Evolutionary conservation across 1,139 yeast species (phyloP).

Genomic region (Geotrichum candidum): DNA sequence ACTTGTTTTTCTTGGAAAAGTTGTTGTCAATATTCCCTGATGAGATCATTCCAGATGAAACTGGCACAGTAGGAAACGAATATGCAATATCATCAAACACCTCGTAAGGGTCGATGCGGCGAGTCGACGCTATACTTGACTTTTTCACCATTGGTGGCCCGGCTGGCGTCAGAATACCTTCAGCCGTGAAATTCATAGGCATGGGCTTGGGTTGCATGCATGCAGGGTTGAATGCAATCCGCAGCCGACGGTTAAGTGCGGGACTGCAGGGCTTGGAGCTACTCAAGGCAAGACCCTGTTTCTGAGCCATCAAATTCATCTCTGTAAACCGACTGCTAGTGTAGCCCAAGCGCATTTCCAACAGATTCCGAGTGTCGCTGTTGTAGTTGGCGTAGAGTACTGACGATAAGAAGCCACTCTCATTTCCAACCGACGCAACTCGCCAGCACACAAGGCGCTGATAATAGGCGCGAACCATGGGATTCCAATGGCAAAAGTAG

Average conservation of each 20-base stretch:
- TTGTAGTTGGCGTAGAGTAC: conserved; percentile 31
- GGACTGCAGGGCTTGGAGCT: conserved; percentile 45
- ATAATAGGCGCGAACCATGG: conserved; percentile 65
- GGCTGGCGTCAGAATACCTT: conserved; percentile 1
- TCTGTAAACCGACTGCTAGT: conserved; percentile 25
- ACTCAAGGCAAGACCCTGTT: conserved; percentile 19
- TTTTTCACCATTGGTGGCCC: background rate
- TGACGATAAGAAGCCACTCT: conserved; percentile 28
- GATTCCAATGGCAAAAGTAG: conserved; percentile 73
- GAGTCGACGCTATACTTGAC: conserved; percentile 12
- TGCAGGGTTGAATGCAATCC: conserved; percentile 40
- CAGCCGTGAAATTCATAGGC: background rate
- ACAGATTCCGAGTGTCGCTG: conserved; percentile 28
- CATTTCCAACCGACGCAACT: conserved; percentile 40
- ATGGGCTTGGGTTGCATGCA: conserved; percentile 13
- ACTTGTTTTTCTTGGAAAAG: background rate
- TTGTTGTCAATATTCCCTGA: background rate
- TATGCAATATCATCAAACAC: conserved; percentile 73
- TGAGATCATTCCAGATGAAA: conserved; percentile 17
- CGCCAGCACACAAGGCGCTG: conserved; percentile 66
- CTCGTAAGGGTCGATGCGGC: conserved; percentile 52
- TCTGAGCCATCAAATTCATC: conserved; percentile 20
- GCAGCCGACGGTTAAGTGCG: conserved; percentile 44
- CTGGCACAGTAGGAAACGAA: conserved; percentile 36
- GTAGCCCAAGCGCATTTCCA: conserved; percentile 25